Conservation (phyloP, 768 basidiomycete species). For the Epithele typhae region DNA sequence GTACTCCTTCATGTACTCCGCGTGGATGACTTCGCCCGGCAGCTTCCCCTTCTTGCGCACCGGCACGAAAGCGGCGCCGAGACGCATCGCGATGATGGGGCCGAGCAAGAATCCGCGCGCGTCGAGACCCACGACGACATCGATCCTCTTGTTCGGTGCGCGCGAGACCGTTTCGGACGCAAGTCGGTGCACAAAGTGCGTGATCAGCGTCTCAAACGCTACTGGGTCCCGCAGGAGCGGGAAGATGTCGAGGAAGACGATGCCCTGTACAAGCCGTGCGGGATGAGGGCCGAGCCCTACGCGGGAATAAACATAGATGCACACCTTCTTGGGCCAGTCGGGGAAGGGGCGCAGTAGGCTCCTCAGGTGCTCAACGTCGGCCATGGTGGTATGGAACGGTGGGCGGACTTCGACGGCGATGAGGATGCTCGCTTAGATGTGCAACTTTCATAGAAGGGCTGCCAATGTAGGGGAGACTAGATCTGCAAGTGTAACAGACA, state of each 20-base stretch:
- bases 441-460: too few species aligned
- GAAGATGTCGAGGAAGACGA: slow-evolving; percentile 93
- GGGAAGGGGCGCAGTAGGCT: slow-evolving; percentile 55
- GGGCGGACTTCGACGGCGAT: too few species aligned
- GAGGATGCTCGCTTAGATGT: too few species aligned
- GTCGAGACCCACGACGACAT: slow-evolving; percentile 93
- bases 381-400: slow-evolving; percentile 44
- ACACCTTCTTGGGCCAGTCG: slow-evolving; percentile 90
- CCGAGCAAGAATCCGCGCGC: slow-evolving; percentile 95
- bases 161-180: slow-evolving; percentile 69
- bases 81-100: slow-evolving; percentile 83
- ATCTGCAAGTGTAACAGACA: too few species aligned
- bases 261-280: slow-evolving; percentile 67
- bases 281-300: neutral
- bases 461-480: too few species aligned
- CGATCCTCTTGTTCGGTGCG: slow-evolving; percentile 63
- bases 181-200: slow-evolving; percentile 82
- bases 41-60: slow-evolving; percentile 93
- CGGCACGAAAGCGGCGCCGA: slow-evolving; percentile 94
- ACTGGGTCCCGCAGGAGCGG: slow-evolving; percentile 85
- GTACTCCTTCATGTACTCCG: slow-evolving; percentile 89
- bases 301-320: slow-evolving; percentile 4
- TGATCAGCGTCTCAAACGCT: slow-evolving; percentile 87
- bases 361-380: slow-evolving; percentile 71
- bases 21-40: slow-evolving; percentile 77